Base-by-base conservation (phyloP, 2,329 filamentous ascomycete species). In the Trichophyton schoenleinii region DNA sequence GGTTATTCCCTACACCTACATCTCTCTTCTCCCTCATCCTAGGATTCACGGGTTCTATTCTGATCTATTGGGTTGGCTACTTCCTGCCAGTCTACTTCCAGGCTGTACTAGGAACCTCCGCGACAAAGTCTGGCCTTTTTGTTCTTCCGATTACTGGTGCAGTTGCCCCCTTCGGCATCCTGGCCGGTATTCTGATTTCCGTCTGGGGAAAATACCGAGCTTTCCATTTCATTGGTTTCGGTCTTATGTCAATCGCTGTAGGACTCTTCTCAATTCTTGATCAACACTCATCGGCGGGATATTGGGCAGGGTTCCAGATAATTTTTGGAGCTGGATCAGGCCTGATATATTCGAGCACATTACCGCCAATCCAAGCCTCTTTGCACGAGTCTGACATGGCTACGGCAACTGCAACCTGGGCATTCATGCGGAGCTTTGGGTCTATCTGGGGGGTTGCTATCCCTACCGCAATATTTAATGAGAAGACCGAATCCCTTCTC, bases 81-180 rank as follows among this genome's bases (percentile, higher is more conserved):
- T 74, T 73, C 60, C 64, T 75, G n/a, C 65, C 72, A 3, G 67
- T 76, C 1, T 78, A 74, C 60, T 78, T 77, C 60, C 77, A 78
- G 57, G 69, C 71, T 3, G 71, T 78, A 5, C 69, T 67, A 20
- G 68, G 70, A 7, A 68, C 70, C 8, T 67, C 70, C 0, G 72
- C 75, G 0, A 63, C 74, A 3, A 69, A 73, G 62, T 75, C 73
- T 58, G 76, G 75, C 1, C 70, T 77, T 0, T 67, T 73, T 15
- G 64, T 74, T 28, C 66, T 77, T 2, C 75, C 75, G 3, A 44
- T 44, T 44, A 18, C n/a, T 1, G 15, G 13, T n/a, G 41, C n/a
- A 7, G 41, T 18, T n/a, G 41, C n/a, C n/a, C 41, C 41, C 41
- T n/a, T n/a, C 15, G 41, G 15, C 3, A 44, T 44, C 15, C 15